Base-by-base conservation (phyloP, 257 asterid species). In the Plantago ovata region DNA sequence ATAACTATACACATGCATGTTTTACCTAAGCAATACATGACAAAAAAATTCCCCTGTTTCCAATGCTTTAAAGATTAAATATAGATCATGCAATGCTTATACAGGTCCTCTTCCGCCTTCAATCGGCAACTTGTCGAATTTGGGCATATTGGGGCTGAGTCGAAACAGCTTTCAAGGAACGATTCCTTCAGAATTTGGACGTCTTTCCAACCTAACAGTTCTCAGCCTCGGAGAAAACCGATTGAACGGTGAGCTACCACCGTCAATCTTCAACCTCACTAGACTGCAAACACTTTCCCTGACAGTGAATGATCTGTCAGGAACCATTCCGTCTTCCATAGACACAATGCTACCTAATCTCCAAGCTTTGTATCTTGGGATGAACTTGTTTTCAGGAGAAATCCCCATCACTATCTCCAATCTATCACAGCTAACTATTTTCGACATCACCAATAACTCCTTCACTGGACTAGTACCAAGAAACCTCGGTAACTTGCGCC, bases 251-350 rank as follows among this genome's bases (percentile, higher is more conserved):
- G 54, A 54, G 39, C 13, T 57, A 51, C 67, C 75, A 18, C 33
- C 21, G 16, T 68, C 72, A 32, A 20, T 69, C 58, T 55, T 73
- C 72, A 55, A 63, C 48, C 62, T 64, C 79, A 45, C 68, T 61
- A 47, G 38, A n/a, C 11, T 68, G 48, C 43, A 50, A 20, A 6
- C 0, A 3, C 36, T 67, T 13, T 14, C 45, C 0, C 58, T 72
- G 3, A 0, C 64, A 60, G 2, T 18, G 8, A 58, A 56, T 18
- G 10, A 10, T 7, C n/a, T 23, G 20, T 50, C 44, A 2, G 77
- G 73, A 2, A 28, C 43, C 6, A 48, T 67, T 33, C 78, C 78
- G 9, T 21, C 28, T 9, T 53, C 62, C 5, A 15, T 59, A 9
- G 28, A 47, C 22, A 24, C 16, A 22, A 55, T 36, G 18, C 53